phyloP scores from a whole-genome alignment of 768 basidiomycete genomes.

The Termitomyces sp. region DNA sequence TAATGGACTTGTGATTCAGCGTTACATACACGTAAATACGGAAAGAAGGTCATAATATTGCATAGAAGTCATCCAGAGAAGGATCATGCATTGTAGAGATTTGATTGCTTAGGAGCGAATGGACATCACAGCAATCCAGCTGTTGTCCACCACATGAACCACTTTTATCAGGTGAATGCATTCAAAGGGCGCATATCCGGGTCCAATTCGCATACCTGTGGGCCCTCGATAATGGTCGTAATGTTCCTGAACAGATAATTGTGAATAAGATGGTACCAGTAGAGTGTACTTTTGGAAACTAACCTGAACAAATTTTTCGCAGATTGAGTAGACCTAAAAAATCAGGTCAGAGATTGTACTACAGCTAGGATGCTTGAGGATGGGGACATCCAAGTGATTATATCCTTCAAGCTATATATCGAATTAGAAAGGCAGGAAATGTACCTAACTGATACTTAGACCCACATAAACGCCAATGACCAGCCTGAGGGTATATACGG shows the following conservation, averaged over 20 bases:
- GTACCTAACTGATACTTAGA: background rate
- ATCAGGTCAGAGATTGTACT: background rate
- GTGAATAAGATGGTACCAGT: background rate
- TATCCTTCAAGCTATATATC: background rate
- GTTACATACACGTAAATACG: too few relatives aligned
- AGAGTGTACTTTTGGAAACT: background rate
- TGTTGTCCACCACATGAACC: background rate
- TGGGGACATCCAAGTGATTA: background rate
- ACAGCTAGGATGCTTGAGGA: background rate
- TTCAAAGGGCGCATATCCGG: conserved; percentile 1
- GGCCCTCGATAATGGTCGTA: conserved; percentile 4
- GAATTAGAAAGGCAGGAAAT: background rate
- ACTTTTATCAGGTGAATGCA: background rate
- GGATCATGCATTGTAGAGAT: too few relatives aligned
- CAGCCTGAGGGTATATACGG: background rate
- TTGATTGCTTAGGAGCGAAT: background rate
- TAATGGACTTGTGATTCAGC: too few relatives aligned
- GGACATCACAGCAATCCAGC: conserved; percentile 1
- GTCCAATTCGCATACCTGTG: conserved; percentile 3
- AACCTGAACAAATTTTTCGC: background rate
- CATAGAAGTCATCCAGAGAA: background rate
- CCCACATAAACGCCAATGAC: background rate
- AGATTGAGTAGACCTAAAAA: background rate
- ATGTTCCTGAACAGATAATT: background rate
- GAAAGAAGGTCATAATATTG: too few relatives aligned